phyloP scores from a whole-genome alignment of 371 early-diverging fungal species.

The Choanephora cucurbitarum region DNA sequence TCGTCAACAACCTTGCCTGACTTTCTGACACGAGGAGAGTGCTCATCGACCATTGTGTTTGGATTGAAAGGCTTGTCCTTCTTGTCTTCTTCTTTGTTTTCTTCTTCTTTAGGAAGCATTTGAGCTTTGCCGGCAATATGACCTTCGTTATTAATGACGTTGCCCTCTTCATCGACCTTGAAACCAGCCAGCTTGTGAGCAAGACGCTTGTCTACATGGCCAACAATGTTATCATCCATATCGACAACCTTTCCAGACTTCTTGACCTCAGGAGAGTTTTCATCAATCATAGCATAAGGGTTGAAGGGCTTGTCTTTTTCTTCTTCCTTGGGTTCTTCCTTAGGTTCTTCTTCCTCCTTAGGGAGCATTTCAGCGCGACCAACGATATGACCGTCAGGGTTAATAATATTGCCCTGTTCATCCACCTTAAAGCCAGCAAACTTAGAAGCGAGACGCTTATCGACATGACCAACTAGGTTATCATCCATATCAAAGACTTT shows the following conservation, averaged over 20 bases:
- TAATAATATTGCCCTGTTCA: slow-evolving; percentile 12
- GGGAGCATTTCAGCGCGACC: slow-evolving; percentile 13
- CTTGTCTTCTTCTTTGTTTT: slow-evolving; percentile 9
- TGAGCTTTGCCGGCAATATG: slow-evolving; percentile 13
- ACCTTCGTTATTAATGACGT: slow-evolving; percentile 17
- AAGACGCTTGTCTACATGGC: slow-evolving; percentile 15
- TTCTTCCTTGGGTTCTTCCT: slow-evolving; percentile 7
- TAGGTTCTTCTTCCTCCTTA: not conserved
- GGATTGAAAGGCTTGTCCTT: slow-evolving; percentile 21
- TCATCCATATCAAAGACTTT: slow-evolving; percentile 24
- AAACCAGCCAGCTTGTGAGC: slow-evolving; percentile 13
- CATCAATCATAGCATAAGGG: slow-evolving; percentile 9
- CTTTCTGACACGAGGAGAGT: slow-evolving; percentile 24
- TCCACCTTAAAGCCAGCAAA: slow-evolving; percentile 17
- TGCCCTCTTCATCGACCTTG: slow-evolving; percentile 17
- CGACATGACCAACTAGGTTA: slow-evolving; percentile 15
- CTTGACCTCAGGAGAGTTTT: slow-evolving; percentile 18
- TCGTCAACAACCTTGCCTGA: slow-evolving; percentile 30
- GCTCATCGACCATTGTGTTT: slow-evolving; percentile 20
- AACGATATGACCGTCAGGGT: slow-evolving; percentile 20
- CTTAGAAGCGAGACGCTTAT: slow-evolving; percentile 14
- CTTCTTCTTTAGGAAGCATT: slow-evolving; percentile 13
- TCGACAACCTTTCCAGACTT: slow-evolving; percentile 23
- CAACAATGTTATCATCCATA: slow-evolving; percentile 20
- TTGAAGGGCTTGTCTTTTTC: slow-evolving; percentile 7